phyloP scores from a whole-genome alignment of 2,329 filamentous ascomycete species.

The Penicillium psychrosexuale region DNA sequence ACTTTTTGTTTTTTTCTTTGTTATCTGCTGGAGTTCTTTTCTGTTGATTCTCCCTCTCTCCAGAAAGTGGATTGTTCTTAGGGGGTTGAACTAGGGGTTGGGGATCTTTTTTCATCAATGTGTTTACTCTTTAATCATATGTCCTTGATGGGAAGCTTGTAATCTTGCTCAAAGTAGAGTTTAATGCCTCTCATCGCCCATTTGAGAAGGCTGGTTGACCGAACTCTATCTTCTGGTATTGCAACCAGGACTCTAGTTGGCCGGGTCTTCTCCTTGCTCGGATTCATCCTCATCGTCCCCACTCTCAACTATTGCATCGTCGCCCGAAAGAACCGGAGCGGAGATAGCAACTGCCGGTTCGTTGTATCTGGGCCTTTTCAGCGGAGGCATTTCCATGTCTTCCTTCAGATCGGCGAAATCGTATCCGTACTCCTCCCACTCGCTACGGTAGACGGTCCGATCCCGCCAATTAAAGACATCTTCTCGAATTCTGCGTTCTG shows the following conservation, averaged over 20 bases:
- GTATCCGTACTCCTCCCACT: constrained; percentile 50
- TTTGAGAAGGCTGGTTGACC: neutral
- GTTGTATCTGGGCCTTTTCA: constrained; percentile 31
- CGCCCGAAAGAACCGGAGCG: neutral
- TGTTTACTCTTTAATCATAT: constrained; percentile 24
- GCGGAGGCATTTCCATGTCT: constrained; percentile 29
- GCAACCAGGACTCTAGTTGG: neutral
- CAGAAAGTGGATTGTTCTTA: constrained; percentile 12
- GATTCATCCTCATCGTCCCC: neutral
- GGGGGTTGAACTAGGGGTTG: constrained; percentile 9
- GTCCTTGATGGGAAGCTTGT: constrained; percentile 15
- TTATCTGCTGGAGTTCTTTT: constrained; percentile 24
- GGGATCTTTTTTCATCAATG: constrained; percentile 16
- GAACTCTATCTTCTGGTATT: neutral
- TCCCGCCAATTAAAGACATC: constrained; percentile 50
- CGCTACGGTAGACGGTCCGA: constrained; percentile 44
- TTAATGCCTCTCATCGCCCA: neutral
- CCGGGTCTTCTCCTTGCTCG: neutral
- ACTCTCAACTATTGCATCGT: neutral
- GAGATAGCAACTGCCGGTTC: neutral
- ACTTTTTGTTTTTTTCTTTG: constrained; percentile 8
- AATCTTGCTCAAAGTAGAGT: neutral
- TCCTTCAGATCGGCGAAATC: constrained; percentile 29
- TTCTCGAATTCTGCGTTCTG: constrained; percentile 33
- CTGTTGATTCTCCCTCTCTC: constrained; percentile 16